A percentile compares a stretch with the other conserved stretches of the same genome.
Conservation (phyloP, 768 basidiomycete genomes). For the Multifurca ochricompacta region DNA sequence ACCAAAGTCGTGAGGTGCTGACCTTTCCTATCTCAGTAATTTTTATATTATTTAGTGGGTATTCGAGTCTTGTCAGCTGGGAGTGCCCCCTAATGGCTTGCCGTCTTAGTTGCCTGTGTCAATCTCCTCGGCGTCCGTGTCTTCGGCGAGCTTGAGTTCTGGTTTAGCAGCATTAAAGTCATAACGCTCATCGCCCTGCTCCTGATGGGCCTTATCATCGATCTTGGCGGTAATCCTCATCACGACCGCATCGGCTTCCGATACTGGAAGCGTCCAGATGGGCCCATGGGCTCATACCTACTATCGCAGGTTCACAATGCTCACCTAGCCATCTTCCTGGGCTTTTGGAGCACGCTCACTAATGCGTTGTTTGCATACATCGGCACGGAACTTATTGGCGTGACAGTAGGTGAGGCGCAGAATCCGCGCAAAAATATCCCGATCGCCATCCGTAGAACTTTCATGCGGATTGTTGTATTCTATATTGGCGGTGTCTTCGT, state of each 20-base stretch:
- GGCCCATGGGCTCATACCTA: constrained; percentile 52
- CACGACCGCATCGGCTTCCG: constrained; percentile 32
- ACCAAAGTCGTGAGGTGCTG: not conserved
- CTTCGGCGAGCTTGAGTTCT: constrained; percentile 70
- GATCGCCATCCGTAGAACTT: constrained; percentile 57
- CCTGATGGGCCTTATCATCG: constrained; percentile 30
- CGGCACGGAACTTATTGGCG: constrained; percentile 72
- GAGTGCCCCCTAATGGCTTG: not conserved
- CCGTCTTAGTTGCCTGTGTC: constrained; percentile 38
- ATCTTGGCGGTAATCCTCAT: constrained; percentile 40
- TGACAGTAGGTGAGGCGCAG: constrained; percentile 48
- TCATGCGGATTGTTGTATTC: constrained; percentile 52
- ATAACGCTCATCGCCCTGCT: constrained; percentile 41
- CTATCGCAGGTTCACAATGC: constrained; percentile 41
- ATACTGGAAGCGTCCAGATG: constrained; percentile 41
- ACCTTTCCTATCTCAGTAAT: constrained; percentile 32
- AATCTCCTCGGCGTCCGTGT: constrained; percentile 58
- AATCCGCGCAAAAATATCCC: constrained; percentile 72
- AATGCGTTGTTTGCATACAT: constrained; percentile 64
- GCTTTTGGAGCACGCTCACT: constrained; percentile 61
- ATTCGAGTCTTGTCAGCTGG: not conserved
- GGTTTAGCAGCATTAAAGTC: constrained; percentile 66
- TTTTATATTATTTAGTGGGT: constrained; percentile 50
- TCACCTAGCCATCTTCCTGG: constrained; percentile 49
- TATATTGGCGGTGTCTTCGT: constrained; percentile 68